A percentile compares a stretch with the other conserved stretches of the same genome.
Conservation (phyloP, 2,329 filamentous ascomycete genomes). For the Pestalotiopsis sp. region DNA sequence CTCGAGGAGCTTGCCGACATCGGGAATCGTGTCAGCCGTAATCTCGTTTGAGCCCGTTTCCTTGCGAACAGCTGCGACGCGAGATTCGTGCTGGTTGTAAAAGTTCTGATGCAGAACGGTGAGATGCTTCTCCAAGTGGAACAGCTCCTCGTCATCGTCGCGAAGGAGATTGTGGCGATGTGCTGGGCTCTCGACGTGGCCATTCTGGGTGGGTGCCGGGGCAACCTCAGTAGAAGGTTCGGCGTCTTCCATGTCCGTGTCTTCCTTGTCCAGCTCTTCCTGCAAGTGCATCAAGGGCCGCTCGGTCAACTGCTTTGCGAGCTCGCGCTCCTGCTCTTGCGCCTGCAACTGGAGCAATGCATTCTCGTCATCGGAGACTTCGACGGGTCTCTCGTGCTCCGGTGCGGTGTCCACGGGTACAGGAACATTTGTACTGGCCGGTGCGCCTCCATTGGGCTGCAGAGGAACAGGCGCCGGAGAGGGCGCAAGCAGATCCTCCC, state of each 20-base stretch:
- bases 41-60: constrained; percentile 42
- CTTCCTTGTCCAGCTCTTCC: constrained; percentile 84
- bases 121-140: constrained; percentile 75
- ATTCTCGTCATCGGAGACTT: constrained; percentile 29
- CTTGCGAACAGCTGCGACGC: constrained; percentile 49
- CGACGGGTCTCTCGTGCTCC: constrained; percentile 21
- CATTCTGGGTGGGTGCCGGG: constrained; percentile 24
- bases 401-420: constrained; percentile 13
- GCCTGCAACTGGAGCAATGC: constrained; percentile 71
- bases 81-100: constrained; percentile 77
- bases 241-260: constrained; percentile 58
- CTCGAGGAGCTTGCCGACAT: constrained; percentile 84
- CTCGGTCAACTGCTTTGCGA: constrained; percentile 88
- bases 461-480: neutral
- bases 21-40: constrained; percentile 64
- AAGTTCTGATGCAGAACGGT: constrained; percentile 76
- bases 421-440: constrained; percentile 13
- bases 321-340: constrained; percentile 81
- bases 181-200: constrained; percentile 33
- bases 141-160: constrained; percentile 85
- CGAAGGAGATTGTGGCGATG: constrained; percentile 76
- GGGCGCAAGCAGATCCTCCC: constrained; percentile 49
- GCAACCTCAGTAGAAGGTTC: constrained; percentile 15
- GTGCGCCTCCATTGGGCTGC: constrained; percentile 22
- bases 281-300: constrained; percentile 91